Percentiles rank a stretch among this genome's conserved stretches.
Evolutionary conservation across 495 filamentous ascomycete species (phyloP).

Genomic region (Podospora tetraspora): DNA sequence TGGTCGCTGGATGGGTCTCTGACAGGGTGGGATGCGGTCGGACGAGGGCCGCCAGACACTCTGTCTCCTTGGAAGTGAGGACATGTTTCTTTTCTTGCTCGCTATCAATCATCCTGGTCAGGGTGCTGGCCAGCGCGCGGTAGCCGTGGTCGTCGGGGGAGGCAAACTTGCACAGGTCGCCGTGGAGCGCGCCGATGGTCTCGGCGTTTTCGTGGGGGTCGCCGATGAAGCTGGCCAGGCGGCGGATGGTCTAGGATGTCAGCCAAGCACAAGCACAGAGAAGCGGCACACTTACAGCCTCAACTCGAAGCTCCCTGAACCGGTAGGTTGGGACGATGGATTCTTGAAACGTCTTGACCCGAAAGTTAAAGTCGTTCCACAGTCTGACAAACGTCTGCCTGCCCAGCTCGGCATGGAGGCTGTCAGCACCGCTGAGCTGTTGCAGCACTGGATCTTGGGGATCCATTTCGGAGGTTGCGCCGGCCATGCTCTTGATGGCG

Average conservation of each 20-base stretch:
- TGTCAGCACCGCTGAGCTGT: conserved; percentile 29
- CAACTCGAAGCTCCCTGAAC: conserved; percentile 17
- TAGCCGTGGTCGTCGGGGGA: conserved; percentile 29
- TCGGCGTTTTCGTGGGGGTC: conserved; percentile 31
- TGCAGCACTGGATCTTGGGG: conserved; percentile 24
- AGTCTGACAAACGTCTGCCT: conserved; percentile 26
- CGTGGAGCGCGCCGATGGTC: conserved; percentile 28
- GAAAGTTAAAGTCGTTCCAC: conserved; percentile 35
- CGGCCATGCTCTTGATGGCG: conserved; percentile 33
- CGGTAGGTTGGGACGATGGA: conserved; percentile 19
- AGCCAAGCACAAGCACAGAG: neutral
- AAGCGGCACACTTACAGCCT: conserved; percentile 17
- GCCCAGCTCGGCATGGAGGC: conserved; percentile 21
- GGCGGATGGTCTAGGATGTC: conserved; percentile 20
- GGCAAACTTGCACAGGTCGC: conserved; percentile 28
- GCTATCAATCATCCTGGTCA: conserved; percentile 17
- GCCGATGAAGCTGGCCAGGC: conserved; percentile 31
- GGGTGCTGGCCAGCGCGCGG: conserved; percentile 17
- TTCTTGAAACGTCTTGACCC: conserved; percentile 38
- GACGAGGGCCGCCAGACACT: conserved; percentile 26
- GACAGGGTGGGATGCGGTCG: conserved; percentile 9
- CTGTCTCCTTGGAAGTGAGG: conserved; percentile 24
- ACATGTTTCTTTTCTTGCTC: conserved; percentile 26
- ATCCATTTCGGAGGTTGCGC: conserved; percentile 21
- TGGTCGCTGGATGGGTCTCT: conserved; percentile 19